Evolutionary conservation across 2,329 filamentous ascomycete genomes (phyloP), one percentile per base, ranked within the genome.

Genomic region (Monilinia vaccinii-corymbosi): DNA sequence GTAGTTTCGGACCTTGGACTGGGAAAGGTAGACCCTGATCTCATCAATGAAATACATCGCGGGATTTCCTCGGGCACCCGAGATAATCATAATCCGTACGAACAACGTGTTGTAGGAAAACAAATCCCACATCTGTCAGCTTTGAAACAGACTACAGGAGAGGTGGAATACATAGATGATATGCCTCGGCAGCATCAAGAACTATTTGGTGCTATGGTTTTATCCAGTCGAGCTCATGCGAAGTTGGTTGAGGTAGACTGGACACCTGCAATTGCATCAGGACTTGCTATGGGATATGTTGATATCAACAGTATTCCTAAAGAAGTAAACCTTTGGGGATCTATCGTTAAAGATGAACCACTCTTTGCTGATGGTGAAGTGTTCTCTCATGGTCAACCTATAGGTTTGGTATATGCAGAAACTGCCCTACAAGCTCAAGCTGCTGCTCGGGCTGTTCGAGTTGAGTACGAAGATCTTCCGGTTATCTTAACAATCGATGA

Each of bases 121-220:
- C 83, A 88, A 40, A 86, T 86, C 53, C 87, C 86, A 13, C 93
- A 97, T 70, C 81, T 96, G 34, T 89, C 92, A 1, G 92, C 93
- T 0, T 74, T 97, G 72, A 95, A 96, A 75, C 93, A 97, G 74
- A 89, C 86, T 9, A 95, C 91, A 0, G 93, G 93, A 57, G 89
- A 96, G 73, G 93, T 93, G 1, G 90, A 96, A 68, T 97, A 97
- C 69, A 95, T 91, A 0, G 93, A 97, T 69, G 93, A 97, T 67
- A 94, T 96, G 16, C 92, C 92, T 1, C 77, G 84, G 0, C 79
- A 92, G 66, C 86, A 86, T 71, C 94, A 95, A 66, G 93, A 97
- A 73, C 79, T 97, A 0, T 90, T 91, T 64, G 93, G 89, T 4
- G 91, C 87, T 66, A 79, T 96, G 63, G 89, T 97, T 1, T 77